These are phyloP conservation scores for Annulohypoxylon truncatum DNA, from an alignment of 2,329 filamentous ascomycete genomes.

Conservation along the genomic window DNA sequence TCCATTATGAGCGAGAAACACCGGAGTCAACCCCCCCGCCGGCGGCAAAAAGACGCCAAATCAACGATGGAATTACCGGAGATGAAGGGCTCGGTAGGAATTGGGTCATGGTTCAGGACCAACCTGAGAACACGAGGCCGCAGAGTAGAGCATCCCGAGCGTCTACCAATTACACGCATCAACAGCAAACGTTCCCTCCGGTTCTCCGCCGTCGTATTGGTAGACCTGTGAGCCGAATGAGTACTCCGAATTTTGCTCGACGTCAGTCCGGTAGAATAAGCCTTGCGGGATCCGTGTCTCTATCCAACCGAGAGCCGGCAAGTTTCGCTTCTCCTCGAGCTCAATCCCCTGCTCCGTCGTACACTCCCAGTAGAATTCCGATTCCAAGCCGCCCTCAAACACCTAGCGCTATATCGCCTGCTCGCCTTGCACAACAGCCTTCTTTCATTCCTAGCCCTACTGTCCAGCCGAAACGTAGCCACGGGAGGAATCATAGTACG, in stretches of 20 bases:
- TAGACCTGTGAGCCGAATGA: slow-evolving; percentile 55
- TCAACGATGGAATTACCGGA: slow-evolving; percentile 57
- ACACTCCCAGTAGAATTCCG: slow-evolving; percentile 59
- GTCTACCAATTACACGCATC: slow-evolving; percentile 42
- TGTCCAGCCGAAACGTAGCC: slow-evolving; percentile 45
- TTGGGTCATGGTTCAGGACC: slow-evolving; percentile 76
- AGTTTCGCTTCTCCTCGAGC: slow-evolving; percentile 65
- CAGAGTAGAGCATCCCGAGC: slow-evolving; percentile 41
- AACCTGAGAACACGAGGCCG: slow-evolving; percentile 39
- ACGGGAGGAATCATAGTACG: slow-evolving; percentile 60
- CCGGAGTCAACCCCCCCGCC: slow-evolving; percentile 59
- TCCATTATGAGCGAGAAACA: slow-evolving; percentile 48
- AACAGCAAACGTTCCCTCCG: slow-evolving; percentile 49
- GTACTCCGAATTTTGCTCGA: slow-evolving; percentile 44
- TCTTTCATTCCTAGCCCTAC: slow-evolving; percentile 49
- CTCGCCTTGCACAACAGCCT: slow-evolving; percentile 40
- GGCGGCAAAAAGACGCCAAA: slow-evolving; percentile 65
- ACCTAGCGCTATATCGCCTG: slow-evolving; percentile 38
- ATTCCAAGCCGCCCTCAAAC: slow-evolving; percentile 49
- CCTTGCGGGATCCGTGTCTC: slow-evolving; percentile 58
- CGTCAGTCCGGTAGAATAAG: slow-evolving; percentile 59
- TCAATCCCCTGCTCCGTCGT: slow-evolving; percentile 43
- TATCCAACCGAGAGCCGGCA: slow-evolving; percentile 59
- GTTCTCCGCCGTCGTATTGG: slow-evolving; percentile 58
- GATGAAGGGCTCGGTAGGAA: slow-evolving; percentile 69